Conservation (phyloP, 1,284 basidiomycete species). For the Cutaneotrichosporon dermatis region DNA sequence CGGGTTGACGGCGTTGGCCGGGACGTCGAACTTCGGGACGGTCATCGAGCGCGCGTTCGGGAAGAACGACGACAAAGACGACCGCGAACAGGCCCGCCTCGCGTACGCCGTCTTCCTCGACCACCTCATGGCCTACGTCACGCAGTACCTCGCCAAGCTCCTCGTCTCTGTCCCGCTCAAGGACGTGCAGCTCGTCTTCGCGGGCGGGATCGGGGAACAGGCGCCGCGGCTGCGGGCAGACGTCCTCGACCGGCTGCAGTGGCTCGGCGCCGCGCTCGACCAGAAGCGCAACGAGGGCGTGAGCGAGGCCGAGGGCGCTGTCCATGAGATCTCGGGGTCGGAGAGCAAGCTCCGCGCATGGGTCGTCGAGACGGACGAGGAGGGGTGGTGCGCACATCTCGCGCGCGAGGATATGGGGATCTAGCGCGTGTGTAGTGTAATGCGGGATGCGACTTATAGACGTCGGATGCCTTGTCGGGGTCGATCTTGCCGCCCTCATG, state of each 20-base stretch:
- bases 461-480: too few relatives aligned
- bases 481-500: too few relatives aligned
- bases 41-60: constrained; percentile 47
- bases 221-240: constrained; percentile 59
- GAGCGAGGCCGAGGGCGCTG: constrained; percentile 19
- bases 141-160: constrained; percentile 69
- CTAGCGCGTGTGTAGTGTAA: constrained; percentile 11
- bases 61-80: constrained; percentile 9
- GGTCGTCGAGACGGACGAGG: constrained; percentile 55
- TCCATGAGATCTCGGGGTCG: constrained; percentile 44
- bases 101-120: constrained; percentile 74
- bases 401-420: constrained; percentile 38
- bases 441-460: too few relatives aligned
- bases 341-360: constrained; percentile 46
- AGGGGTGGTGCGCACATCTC: constrained; percentile 43
- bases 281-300: constrained; percentile 24
- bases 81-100: constrained; percentile 43
- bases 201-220: constrained; percentile 79
- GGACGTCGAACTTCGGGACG: constrained; percentile 68
- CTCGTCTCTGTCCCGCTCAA: constrained; percentile 45
- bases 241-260: constrained; percentile 56
- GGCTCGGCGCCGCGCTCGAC: constrained; percentile 58
- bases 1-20: constrained; percentile 65
- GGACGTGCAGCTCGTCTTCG: constrained; percentile 70
- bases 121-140: constrained; percentile 65